These are phyloP conservation scores for Lachnellula arida DNA, from an alignment of 2,329 filamentous ascomycete species.

Conservation along the genomic window DNA sequence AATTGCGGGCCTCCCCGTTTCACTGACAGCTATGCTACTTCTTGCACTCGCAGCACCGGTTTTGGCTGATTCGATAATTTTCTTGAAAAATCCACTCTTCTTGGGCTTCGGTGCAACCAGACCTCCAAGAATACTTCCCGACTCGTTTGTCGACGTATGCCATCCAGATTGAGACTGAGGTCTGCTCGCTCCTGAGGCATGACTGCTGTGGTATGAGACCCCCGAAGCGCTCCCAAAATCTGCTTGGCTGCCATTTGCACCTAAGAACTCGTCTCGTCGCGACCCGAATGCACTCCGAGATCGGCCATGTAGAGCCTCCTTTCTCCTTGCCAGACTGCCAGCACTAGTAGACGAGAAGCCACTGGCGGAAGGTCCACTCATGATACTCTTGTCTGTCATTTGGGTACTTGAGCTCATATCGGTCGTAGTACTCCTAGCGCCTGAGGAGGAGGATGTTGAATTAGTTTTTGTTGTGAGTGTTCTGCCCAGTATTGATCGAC, in stretches of 20 bases:
- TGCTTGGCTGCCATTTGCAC: constrained; percentile 24
- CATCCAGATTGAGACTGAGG: constrained; percentile 63
- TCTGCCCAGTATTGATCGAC: constrained; percentile 63
- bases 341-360: constrained; percentile 94
- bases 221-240: constrained; percentile 56
- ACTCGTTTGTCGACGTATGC: constrained; percentile 50
- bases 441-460: constrained; percentile 71
- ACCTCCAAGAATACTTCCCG: constrained; percentile 70
- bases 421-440: constrained; percentile 63
- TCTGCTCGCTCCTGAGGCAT: constrained; percentile 49
- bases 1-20: constrained; percentile 35
- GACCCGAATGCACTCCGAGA: constrained; percentile 63
- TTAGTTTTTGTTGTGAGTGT: constrained; percentile 87
- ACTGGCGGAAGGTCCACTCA: constrained; percentile 89
- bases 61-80: constrained; percentile 90
- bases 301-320: constrained; percentile 43
- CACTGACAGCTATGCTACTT: constrained; percentile 71
- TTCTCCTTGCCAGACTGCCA: constrained; percentile 81
- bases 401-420: constrained; percentile 65
- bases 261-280: constrained; percentile 41
- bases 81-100: constrained; percentile 89
- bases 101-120: constrained; percentile 71
- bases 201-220: constrained; percentile 87
- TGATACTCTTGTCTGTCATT: constrained; percentile 77
- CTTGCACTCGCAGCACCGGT: constrained; percentile 87